phyloP scores from a whole-genome alignment of 257 asterid species.

The Thymus quinquecostatus region DNA sequence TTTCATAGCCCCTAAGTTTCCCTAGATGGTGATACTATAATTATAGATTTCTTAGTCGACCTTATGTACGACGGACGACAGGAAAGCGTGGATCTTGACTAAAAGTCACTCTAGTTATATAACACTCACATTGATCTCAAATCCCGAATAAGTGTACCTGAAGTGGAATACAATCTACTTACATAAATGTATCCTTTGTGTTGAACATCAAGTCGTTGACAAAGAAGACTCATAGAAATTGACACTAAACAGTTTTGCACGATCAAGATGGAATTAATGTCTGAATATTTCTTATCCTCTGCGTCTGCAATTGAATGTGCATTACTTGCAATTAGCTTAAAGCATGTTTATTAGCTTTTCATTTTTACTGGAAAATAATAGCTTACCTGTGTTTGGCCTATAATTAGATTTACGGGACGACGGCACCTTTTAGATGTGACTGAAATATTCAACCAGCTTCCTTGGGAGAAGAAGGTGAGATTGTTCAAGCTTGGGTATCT shows the following conservation, averaged over 20 bases:
- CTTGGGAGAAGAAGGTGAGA: conserved; percentile 67
- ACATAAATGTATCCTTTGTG: not conserved
- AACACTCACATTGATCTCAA: conserved; percentile 14
- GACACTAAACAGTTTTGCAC: not conserved
- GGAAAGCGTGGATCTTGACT: no score
- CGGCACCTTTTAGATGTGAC: conserved; percentile 82
- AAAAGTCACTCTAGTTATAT: not conserved
- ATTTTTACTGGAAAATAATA: conserved; percentile 7
- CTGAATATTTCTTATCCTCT: not conserved
- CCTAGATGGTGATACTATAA: not conserved
- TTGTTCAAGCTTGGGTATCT: conserved; percentile 75
- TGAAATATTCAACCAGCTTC: conserved; percentile 83
- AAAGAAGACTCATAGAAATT: not conserved
- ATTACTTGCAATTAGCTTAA: conserved; percentile 17
- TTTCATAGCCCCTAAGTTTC: not conserved
- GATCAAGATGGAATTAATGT: not conserved
- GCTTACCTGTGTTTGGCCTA: conserved; percentile 27
- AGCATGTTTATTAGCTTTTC: conserved; percentile 7
- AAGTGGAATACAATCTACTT: not conserved
- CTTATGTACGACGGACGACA: not conserved
- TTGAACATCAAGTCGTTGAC: not conserved
- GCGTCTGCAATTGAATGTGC: not conserved
- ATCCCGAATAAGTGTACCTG: not conserved
- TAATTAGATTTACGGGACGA: conserved; percentile 52
- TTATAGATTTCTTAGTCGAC: not conserved